Percentiles rank a stretch among this genome's conserved stretches.
phyloP scores from a whole-genome alignment of 176 grass and related monocot species.

The Poa pratensis region DNA sequence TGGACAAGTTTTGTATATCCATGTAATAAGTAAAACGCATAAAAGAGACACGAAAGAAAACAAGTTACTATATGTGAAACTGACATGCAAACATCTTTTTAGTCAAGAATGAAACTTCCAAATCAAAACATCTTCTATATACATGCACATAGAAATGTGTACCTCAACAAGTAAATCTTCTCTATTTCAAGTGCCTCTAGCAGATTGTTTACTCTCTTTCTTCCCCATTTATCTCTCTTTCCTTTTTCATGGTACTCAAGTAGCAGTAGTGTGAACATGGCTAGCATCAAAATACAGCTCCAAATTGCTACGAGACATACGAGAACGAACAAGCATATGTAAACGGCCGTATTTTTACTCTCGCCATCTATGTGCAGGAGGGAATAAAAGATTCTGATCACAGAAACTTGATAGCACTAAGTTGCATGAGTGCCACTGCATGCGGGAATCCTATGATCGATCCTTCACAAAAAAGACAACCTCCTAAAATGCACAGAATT shows the following conservation, averaged over 20 bases:
- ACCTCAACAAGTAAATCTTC: not conserved
- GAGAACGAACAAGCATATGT: constrained; percentile 52
- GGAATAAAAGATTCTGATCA: constrained; percentile 52
- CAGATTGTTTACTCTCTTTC: not conserved
- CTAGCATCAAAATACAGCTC: constrained; percentile 41
- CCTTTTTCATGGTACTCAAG: not conserved
- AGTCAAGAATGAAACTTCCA: constrained; percentile 8
- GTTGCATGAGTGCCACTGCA: constrained; percentile 33
- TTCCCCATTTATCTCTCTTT: not conserved
- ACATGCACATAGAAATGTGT: not conserved
- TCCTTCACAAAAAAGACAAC: constrained; percentile 32
- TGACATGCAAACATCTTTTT: not conserved
- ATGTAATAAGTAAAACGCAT: constrained; percentile 2
- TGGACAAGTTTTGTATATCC: not conserved
- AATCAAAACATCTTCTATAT: not conserved
- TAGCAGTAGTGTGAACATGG: constrained; percentile 16
- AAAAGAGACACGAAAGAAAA: not conserved
- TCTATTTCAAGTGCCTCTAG: constrained; percentile 4
- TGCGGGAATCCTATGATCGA: constrained; percentile 62
- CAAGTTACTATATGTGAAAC: not conserved
- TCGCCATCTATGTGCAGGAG: constrained; percentile 11
- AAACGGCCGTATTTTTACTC: constrained; percentile 31
- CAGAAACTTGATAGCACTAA: constrained; percentile 42
- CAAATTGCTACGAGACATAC: constrained; percentile 55
- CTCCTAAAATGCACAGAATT: constrained; percentile 45